Percentiles rank a stretch among this genome's conserved stretches.
Conservation (phyloP, 2,329 filamentous ascomycete species). For the Paecilomyces fulvus region DNA sequence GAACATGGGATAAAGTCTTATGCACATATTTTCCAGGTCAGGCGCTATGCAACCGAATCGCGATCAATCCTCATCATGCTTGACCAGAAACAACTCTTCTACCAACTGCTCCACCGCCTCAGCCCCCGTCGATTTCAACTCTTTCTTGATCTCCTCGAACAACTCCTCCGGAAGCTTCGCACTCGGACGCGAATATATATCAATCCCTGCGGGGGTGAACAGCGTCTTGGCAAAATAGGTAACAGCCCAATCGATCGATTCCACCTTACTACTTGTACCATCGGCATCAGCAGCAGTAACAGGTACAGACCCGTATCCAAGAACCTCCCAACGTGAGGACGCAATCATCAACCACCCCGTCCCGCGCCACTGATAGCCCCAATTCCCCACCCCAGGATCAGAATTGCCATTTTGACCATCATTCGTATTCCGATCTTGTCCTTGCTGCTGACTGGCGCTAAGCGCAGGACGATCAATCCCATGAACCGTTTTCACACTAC, state of each 20-base stretch:
- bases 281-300: slow-evolving; percentile 25
- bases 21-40: background rate
- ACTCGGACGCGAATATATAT: slow-evolving; percentile 61
- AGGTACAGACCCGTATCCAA: slow-evolving; percentile 60
- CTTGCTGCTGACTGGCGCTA: background rate
- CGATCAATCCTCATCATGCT: slow-evolving; percentile 15
- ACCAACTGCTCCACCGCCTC: slow-evolving; percentile 47
- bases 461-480: background rate
- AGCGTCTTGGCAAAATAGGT: slow-evolving; percentile 78
- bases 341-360: slow-evolving; percentile 66
- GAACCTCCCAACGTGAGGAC: slow-evolving; percentile 68
- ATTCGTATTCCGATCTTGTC: background rate
- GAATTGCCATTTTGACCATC: background rate
- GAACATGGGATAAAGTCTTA: background rate
- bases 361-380: slow-evolving; percentile 67
- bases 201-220: slow-evolving; percentile 74
- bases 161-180: slow-evolving; percentile 53
- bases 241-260: slow-evolving; percentile 57
- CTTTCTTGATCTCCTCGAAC: slow-evolving; percentile 48
- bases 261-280: slow-evolving; percentile 9
- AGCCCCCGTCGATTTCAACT: slow-evolving; percentile 45
- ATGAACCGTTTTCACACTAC: background rate
- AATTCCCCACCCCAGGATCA: slow-evolving; percentile 11
- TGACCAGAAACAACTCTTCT: slow-evolving; percentile 40
- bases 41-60: background rate